Evolutionary conservation across 208 protist genomes (phyloP), one percentile per base, ranked within the genome.

Genomic region (Polymyxa betae): DNA sequence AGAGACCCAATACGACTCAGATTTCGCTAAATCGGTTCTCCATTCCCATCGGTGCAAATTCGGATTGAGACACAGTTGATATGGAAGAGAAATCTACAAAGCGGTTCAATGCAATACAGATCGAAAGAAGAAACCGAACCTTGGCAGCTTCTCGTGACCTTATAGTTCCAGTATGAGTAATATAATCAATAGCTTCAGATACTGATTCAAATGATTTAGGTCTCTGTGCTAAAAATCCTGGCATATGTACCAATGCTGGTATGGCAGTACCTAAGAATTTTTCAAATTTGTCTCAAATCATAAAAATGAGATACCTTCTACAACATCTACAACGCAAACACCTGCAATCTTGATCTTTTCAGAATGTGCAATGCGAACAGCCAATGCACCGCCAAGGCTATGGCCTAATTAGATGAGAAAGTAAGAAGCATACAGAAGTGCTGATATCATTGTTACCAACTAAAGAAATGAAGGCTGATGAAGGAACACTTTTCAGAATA

Each of bases 291-390:
- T 60, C 24, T 5, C 12, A 60, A 60, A 24, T 5, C 49, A 60
- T 29, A 60, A 60, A 60, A 60, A 60, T 60, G 12, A 5, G 24
- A 60, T 43, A 82, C 72, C 72, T 43, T 82, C 72, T 35, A 82
- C 72, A 82, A 82, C 72, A n/a, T 82, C 72, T 20, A 82, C n/a
- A 5, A 82, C 72, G n/a, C 35, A 35, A n/a, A 82, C n/a, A 43
- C 72, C 72, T 20, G 35, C 5, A n/a, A 82, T n/a, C 5, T n/a
- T 35, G 35, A 82, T n/a, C n/a, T 20, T 5, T 12, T 35, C n/a
- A 20, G 72, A 45, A 35, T 5, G 10, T 5, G 72, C 72, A 35
- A 82, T 82, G n/a, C n/a, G 72, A 35, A 82, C 35, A 35, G 72
- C 72, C 5, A 82, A n/a, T 12, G 72, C 72, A 20, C 72, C 72